Percentiles rank a stretch among this genome's conserved stretches.
Conservation (phyloP, 1,284 basidiomycete genomes). For the Cryptococcus wingfieldii region DNA sequence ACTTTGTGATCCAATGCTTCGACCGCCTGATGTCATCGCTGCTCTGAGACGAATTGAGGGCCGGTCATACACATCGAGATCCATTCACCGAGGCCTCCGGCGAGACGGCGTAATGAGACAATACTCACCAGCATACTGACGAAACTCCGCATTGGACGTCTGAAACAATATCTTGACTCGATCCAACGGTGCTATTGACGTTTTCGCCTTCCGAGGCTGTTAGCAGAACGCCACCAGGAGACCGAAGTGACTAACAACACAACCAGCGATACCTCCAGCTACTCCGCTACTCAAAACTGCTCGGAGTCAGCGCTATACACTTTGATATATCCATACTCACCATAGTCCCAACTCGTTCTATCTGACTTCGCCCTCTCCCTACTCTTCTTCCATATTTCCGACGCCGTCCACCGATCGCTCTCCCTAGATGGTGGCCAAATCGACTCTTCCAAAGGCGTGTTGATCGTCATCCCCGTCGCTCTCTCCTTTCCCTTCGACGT, state of each 20-base stretch:
- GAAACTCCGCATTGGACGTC: conserved; percentile 91
- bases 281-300: conserved; percentile 57
- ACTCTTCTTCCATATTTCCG: conserved; percentile 34
- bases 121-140: conserved; percentile 76
- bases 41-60: no score
- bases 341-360: conserved; percentile 68
- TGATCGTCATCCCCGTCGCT: neutral
- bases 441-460: conserved; percentile 11
- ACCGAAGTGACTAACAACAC: conserved; percentile 64
- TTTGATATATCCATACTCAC: conserved; percentile 23
- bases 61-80: neutral
- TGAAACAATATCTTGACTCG: conserved; percentile 99
- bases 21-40: no score
- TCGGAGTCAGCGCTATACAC: neutral
- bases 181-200: conserved; percentile 93
- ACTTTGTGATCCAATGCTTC: no score
- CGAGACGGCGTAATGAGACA: neutral
- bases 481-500: conserved; percentile 9
- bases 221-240: neutral
- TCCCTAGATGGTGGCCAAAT: conserved; percentile 17
- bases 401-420: conserved; percentile 23
- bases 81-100: neutral
- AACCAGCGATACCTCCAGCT: conserved; percentile 89
- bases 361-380: conserved; percentile 58
- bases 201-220: conserved; percentile 69